Evolutionary conservation across 2,329 filamentous ascomycete species (phyloP).

Genomic region (Orbilia brochopaga): DNA sequence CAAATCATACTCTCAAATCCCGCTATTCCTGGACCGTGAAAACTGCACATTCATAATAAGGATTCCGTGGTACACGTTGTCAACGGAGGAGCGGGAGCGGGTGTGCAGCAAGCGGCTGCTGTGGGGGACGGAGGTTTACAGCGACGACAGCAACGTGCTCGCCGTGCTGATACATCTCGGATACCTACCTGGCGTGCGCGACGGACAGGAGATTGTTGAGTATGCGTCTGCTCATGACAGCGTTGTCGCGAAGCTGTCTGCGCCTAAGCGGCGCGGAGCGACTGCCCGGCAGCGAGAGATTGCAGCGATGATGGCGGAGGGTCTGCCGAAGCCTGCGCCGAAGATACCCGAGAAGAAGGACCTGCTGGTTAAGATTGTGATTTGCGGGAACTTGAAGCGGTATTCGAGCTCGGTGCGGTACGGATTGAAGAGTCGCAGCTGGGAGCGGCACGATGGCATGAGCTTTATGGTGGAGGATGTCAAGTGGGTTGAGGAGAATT

Average conservation of each 20-base stretch:
- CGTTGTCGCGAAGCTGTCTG: constrained; percentile 33
- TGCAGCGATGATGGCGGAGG: constrained; percentile 56
- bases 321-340: constrained; percentile 68
- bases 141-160: constrained; percentile 91
- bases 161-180: constrained; percentile 92
- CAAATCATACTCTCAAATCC: constrained; percentile 68
- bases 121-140: constrained; percentile 95
- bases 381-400: constrained; percentile 77
- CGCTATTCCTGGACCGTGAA: constrained; percentile 75
- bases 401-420: constrained; percentile 78
- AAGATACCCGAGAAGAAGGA: constrained; percentile 73
- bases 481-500: constrained; percentile 81
- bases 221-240: constrained; percentile 45
- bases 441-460: constrained; percentile 80
- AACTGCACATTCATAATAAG: constrained; percentile 92
- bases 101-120: constrained; percentile 80
- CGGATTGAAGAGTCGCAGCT: constrained; percentile 81
- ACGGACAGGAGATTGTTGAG: constrained; percentile 49
- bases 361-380: constrained; percentile 82
- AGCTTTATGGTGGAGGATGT: constrained; percentile 84
- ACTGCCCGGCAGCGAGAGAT: constrained; percentile 54
- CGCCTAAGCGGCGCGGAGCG: constrained; percentile 32
- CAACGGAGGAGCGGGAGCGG: constrained; percentile 73
- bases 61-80: constrained; percentile 79
- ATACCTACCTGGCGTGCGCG: constrained; percentile 82